Percentiles rank a stretch among this genome's conserved stretches.
Conservation (phyloP, 2,329 filamentous ascomycete species). For the Pyrenophora tritici-repentis region DNA sequence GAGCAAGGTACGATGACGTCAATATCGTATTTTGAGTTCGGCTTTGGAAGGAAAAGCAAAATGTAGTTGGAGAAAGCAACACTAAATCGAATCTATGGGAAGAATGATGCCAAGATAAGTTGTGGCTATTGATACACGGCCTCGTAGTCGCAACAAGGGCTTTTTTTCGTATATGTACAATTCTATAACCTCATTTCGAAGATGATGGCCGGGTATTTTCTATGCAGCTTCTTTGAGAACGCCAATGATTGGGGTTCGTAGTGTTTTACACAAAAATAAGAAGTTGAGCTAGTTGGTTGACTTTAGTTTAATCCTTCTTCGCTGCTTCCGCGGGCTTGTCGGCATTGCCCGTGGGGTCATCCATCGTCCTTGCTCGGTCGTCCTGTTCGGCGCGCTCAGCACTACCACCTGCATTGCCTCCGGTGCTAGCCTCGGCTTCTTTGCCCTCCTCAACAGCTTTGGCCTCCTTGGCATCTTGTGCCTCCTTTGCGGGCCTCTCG, state of each 20-base stretch:
- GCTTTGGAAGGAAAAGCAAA: too few relatives aligned
- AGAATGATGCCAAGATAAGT: too few relatives aligned
- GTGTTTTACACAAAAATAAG: constrained; percentile 30
- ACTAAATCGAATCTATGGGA: too few relatives aligned
- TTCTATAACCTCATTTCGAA: constrained; percentile 12
- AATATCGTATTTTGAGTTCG: neutral
- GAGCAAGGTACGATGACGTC: constrained; percentile 3
- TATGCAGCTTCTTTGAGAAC: constrained; percentile 14
- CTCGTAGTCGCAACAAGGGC: neutral
- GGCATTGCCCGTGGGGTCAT: constrained; percentile 26
- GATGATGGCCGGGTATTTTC: constrained; percentile 23
- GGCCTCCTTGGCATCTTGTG: constrained; percentile 20
- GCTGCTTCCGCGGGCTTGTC: constrained; percentile 16
- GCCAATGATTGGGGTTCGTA: constrained; percentile 16
- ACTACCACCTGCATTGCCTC: constrained; percentile 28
- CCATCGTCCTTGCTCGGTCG: constrained; percentile 29
- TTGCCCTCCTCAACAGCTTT: constrained; percentile 30
- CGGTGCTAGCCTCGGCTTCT: constrained; percentile 42
- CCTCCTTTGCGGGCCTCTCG: constrained; percentile 64
- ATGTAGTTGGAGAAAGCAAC: too few relatives aligned
- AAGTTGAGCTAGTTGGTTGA: neutral
- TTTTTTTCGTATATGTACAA: constrained; percentile 12
- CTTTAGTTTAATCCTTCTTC: constrained; percentile 18
- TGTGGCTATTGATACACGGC: neutral
- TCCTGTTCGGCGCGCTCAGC: constrained; percentile 44